Base-by-base conservation (phyloP, 345 rosid genomes). In the Corchorus olitorius region DNA sequence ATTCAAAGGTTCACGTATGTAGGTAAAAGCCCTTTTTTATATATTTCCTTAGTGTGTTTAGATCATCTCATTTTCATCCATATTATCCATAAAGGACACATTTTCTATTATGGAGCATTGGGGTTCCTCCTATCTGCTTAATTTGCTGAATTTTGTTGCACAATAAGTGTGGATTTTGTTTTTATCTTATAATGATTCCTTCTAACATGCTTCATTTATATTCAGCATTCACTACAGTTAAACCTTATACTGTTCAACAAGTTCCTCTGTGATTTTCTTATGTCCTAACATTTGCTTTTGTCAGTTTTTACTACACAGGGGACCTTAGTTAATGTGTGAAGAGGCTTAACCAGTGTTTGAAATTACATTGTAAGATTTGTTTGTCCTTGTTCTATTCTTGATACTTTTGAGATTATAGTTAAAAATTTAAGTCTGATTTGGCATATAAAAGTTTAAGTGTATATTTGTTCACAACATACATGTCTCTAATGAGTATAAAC, bases 351-450 rank as follows among this genome's bases (percentile, higher is more conserved):
- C 8, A 50, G 27, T 16, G 74, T 14, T 58, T 72, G 54, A 53
- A 58, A 11, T 19, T 19, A 58, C 79, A 73, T 82, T 20, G 72
- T 77, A 77, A 78, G 82, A 53, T 53, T 75, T 27, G 70, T 14
- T 53, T 65, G 59, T 54, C 22, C 59, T 69, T 50, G 6, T 33
- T 49, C 4, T 14, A 34, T 8, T 19, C 53, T 66, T 49, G 73
- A 50, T 69, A 8, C 12, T 69, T 68, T 49, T 69, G 41, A 49
- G 43, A 49, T 50, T 49, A 46, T 66, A 49, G 73, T 49, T 22
- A 34, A 49, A 50, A 6, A 27, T 27, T 27, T 27, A 27, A 27
- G 27, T 27, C 27, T 27, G 27, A 27, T 27, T 27, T 27, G 27
- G 27, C 49, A 17, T 65, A n/a, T n/a, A 17, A 41, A 39, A 41